Base-by-base conservation (phyloP, 1,284 basidiomycete species). In the Cystobasidium slooffiae region DNA sequence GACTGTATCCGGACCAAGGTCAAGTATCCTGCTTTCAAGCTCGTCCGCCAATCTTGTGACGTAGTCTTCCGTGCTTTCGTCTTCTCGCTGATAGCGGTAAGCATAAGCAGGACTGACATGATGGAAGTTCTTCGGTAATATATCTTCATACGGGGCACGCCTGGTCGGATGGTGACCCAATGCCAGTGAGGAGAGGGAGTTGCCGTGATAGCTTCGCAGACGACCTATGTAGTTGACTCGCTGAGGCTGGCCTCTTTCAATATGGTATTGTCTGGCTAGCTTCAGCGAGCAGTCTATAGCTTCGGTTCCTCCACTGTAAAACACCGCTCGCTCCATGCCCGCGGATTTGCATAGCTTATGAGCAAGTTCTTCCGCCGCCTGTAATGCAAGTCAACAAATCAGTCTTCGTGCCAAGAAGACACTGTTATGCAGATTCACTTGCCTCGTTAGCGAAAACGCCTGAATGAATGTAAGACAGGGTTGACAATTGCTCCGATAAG, bases 211-310 rank as follows among this genome's bases (percentile, higher is more conserved):
- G 2, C 90, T 91, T 24, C 92, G 83, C 64, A 89, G 81, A 18
- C 92, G 86, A n/a, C 87, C 90, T 78, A 94, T 93, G 80, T 90
- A 92, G 78, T 93, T 89, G 65, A 79, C 87, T 62, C 92, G 86
- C 77, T 89, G 83, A 0, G 86, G 84, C 81, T 94, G 88, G 1
- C 87, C 87, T 0, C 84, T 87, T 80, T 93, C 90, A 53, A 87
- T 84, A 77, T 79, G 78, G 49, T 80, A 82, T 84, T 93, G 93
- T 77, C 90, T 86, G 46, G 88, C 87, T 5, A 91, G 85, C 82
- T 94, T 94, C 72, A 93, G 85, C 16, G 88, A 88, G 64, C 87
- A 87, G 77, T 94, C 92, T 88, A 92, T 90, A 0, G 92, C 91
- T 82, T 94, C 92, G 1, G 91, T 47, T 64, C 76, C 52, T 66